phyloP scores from a whole-genome alignment of 768 basidiomycete species.

The Suillus occidentalis region DNA sequence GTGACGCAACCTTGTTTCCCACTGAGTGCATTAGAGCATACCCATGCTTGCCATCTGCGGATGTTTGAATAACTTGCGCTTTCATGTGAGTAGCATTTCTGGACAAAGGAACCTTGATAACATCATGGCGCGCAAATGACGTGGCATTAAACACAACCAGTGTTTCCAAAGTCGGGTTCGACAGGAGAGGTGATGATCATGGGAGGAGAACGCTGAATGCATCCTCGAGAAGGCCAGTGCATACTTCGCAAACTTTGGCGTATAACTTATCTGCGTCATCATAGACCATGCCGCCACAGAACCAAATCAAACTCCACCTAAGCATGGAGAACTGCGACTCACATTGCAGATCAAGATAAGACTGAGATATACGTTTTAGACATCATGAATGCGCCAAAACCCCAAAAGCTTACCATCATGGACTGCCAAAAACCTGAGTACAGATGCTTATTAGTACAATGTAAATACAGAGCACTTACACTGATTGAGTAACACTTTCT shows the following conservation, averaged over 20 bases:
- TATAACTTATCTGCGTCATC: slow-evolving; percentile 92
- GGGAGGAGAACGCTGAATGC: slow-evolving; percentile 63
- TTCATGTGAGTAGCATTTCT: slow-evolving; percentile 46
- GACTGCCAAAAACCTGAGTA: slow-evolving; percentile 43
- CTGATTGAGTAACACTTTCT: slow-evolving; percentile 87
- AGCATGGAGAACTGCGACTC: slow-evolving; percentile 21
- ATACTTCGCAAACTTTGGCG: slow-evolving; percentile 68
- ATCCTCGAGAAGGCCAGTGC: slow-evolving; percentile 67
- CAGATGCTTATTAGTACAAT: not conserved
- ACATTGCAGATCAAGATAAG: slow-evolving; percentile 92
- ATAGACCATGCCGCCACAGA: slow-evolving; percentile 87
- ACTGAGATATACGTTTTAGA: slow-evolving; percentile 41
- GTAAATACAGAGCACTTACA: slow-evolving; percentile 46
- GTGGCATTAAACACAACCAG: too few relatives aligned
- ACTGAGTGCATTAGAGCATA: slow-evolving; percentile 69
- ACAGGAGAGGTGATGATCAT: slow-evolving; percentile 30
- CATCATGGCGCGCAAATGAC: too few relatives aligned
- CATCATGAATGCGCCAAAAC: not conserved
- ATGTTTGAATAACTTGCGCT: slow-evolving; percentile 60
- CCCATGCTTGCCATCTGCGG: slow-evolving; percentile 62
- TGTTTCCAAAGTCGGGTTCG: slow-evolving; percentile 18
- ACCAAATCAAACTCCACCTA: slow-evolving; percentile 2
- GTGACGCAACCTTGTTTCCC: slow-evolving; percentile 33
- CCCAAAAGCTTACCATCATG: slow-evolving; percentile 63
- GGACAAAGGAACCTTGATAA: slow-evolving; percentile 62